Conservation (phyloP, 768 basidiomycete species). For the Suillus lakei region DNA sequence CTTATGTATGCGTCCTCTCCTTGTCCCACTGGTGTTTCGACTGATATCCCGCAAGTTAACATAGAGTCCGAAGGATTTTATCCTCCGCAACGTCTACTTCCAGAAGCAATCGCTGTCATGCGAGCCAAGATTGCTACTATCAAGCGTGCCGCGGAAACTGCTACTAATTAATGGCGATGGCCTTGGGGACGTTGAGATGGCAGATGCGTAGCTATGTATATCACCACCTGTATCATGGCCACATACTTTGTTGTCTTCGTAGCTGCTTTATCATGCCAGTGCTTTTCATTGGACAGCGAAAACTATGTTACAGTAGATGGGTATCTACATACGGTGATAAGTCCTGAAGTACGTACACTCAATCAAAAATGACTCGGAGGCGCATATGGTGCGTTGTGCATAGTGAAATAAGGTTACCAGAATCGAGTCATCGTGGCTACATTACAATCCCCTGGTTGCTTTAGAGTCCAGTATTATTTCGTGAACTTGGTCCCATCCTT, state of each 20-base stretch:
- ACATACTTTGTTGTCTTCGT: background rate
- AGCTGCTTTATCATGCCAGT: background rate
- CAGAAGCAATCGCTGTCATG: constrained; percentile 83
- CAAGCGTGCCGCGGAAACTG: constrained; percentile 59
- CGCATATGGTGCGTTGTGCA: background rate
- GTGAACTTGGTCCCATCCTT: background rate
- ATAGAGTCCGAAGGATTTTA: constrained; percentile 93
- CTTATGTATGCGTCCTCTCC: constrained; percentile 66
- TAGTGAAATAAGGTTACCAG: background rate
- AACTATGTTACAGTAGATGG: background rate
- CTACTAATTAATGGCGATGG: constrained; percentile 48
- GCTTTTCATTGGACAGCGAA: background rate
- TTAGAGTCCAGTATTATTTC: background rate
- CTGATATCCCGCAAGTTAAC: constrained; percentile 58
- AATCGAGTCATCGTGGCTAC: background rate
- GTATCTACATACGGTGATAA: background rate
- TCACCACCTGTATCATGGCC: background rate
- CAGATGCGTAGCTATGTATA: constrained; percentile 32
- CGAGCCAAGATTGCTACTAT: constrained; percentile 73
- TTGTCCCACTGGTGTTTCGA: background rate
- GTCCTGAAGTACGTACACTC: background rate
- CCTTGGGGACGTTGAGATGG: constrained; percentile 61
- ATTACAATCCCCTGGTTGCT: background rate
- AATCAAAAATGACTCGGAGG: background rate
- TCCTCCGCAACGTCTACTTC: constrained; percentile 78